These are phyloP conservation scores for Pistacia vera DNA, from an alignment of 345 rosid species.

Conservation along the genomic window DNA sequence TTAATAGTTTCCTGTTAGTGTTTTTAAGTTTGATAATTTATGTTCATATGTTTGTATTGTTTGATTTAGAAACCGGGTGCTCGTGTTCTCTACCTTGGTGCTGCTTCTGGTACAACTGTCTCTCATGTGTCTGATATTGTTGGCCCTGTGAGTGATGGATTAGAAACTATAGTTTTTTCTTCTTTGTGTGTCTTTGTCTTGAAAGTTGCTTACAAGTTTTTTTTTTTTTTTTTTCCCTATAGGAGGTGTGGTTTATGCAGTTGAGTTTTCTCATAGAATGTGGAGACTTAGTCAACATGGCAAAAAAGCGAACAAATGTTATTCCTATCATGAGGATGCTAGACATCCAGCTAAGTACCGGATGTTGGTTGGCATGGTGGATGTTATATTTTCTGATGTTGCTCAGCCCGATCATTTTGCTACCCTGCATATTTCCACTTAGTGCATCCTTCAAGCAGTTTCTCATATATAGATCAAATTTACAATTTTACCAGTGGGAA, in stretches of 20 bases:
- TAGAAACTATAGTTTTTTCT: neutral
- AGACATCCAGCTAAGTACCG: slow-evolving; percentile 97
- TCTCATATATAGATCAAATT: neutral
- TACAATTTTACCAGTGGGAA: neutral
- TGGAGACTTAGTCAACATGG: slow-evolving; percentile 99
- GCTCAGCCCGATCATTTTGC: slow-evolving; percentile 98
- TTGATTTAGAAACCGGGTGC: slow-evolving; percentile 83
- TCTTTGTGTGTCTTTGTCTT: neutral
- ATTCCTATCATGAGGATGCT: slow-evolving; percentile 99
- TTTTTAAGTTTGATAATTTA: neutral
- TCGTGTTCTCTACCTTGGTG: slow-evolving; percentile 93
- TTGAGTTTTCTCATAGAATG: slow-evolving; percentile 97
- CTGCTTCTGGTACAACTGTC: slow-evolving; percentile 99
- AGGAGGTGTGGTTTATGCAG: slow-evolving; percentile 96
- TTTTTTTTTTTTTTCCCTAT: neutral
- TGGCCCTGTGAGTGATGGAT: slow-evolving; percentile 73
- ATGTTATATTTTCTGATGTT: slow-evolving; percentile 98
- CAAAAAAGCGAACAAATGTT: slow-evolving; percentile 92
- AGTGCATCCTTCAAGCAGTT: no score
- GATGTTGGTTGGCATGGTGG: slow-evolving; percentile 99
- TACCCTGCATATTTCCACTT: neutral
- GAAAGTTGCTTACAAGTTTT: neutral
- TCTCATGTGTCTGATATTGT: slow-evolving; percentile 97
- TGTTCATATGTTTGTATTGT: neutral
- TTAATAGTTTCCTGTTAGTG: neutral